These are phyloP conservation scores for Limnanthes douglasii DNA, from an alignment of 345 rosid species.

Conservation along the genomic window DNA sequence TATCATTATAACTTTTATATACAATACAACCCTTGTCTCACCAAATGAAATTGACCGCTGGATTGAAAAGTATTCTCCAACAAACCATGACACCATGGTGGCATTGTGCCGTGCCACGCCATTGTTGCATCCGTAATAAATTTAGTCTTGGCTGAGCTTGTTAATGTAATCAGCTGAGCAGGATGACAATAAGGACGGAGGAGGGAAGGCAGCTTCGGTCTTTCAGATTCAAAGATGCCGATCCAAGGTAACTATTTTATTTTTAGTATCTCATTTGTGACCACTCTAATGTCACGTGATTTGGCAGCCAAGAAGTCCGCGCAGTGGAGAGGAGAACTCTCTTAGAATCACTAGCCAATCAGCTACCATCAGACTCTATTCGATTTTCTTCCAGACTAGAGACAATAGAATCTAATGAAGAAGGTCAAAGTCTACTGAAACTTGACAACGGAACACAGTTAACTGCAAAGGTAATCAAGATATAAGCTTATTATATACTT, in stretches of 20 bases:
- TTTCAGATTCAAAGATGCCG: slow-evolving; percentile 81
- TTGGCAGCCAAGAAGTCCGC: slow-evolving; percentile 81
- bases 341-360: slow-evolving; percentile 58
- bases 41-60: too few relatives aligned
- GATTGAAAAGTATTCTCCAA: too few relatives aligned
- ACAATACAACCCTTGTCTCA: neutral
- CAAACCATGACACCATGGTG: too few relatives aligned
- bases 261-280: neutral
- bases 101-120: too few relatives aligned
- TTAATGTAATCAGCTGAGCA: slow-evolving; percentile 64
- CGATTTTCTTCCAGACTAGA: slow-evolving; percentile 55
- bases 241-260: slow-evolving; percentile 30
- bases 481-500: slow-evolving; percentile 1
- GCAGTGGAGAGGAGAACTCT: slow-evolving; percentile 83
- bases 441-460: slow-evolving; percentile 44
- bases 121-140: too few relatives aligned
- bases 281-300: slow-evolving; percentile 1
- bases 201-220: slow-evolving; percentile 84
- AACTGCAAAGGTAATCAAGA: slow-evolving; percentile 35
- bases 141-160: slow-evolving; percentile 21
- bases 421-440: slow-evolving; percentile 38
- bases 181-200: slow-evolving; percentile 72
- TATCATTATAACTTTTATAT: neutral
- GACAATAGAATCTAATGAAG: slow-evolving; percentile 20
- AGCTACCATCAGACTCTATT: slow-evolving; percentile 48